phyloP scores from a whole-genome alignment of 495 filamentous ascomycete species.

The Tuber aestivum region DNA sequence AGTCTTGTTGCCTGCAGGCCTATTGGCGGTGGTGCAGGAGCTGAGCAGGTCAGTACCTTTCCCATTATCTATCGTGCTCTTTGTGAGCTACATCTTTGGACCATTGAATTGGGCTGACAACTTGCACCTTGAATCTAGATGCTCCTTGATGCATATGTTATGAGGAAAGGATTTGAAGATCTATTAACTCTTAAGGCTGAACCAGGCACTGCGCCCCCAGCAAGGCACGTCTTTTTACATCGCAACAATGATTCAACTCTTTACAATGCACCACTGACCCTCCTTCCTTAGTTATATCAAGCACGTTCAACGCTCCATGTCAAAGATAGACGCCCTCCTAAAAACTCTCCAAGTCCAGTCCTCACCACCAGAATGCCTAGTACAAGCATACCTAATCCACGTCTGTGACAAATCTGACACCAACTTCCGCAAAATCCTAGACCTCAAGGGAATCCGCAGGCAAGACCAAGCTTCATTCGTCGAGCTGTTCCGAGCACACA shows the following conservation, averaged over 20 bases:
- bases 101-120: constrained; percentile 11
- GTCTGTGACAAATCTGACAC: constrained; percentile 82
- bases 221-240: constrained; percentile 42
- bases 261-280: neutral
- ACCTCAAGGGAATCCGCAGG: constrained; percentile 81
- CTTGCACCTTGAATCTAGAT: constrained; percentile 49
- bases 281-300: constrained; percentile 68
- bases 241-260: constrained; percentile 31
- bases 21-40: constrained; percentile 75
- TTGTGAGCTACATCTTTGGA: neutral
- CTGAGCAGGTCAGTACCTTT: constrained; percentile 59
- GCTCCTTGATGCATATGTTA: constrained; percentile 86
- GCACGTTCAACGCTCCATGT: constrained; percentile 76
- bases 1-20: constrained; percentile 85
- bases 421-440: constrained; percentile 95
- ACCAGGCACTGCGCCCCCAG: constrained; percentile 32
- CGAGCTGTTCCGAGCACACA: constrained; percentile 83
- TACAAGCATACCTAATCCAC: constrained; percentile 94
- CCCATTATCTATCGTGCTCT: constrained; percentile 43
- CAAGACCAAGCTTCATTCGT: constrained; percentile 75
- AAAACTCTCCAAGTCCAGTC: constrained; percentile 95
- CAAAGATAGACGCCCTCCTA: constrained; percentile 81
- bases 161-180: constrained; percentile 73
- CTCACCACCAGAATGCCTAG: constrained; percentile 82
- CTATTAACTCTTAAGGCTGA: constrained; percentile 55